Conservation (phyloP, 345 rosid genomes). For the Heritiera fomes region DNA sequence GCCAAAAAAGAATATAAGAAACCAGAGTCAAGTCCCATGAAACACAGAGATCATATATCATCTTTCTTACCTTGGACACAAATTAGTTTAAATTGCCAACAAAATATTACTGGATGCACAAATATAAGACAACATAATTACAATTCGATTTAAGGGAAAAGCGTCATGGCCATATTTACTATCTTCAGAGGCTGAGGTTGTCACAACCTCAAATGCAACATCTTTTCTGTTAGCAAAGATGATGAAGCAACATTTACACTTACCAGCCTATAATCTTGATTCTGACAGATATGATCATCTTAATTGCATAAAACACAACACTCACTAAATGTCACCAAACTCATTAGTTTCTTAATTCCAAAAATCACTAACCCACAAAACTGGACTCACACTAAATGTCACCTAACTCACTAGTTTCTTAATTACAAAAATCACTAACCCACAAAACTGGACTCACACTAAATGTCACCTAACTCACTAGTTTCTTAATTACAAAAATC, state of each 20-base stretch:
- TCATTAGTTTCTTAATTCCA: background rate
- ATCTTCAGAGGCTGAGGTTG: no score
- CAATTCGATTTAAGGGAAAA: no score
- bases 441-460: background rate
- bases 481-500: no score
- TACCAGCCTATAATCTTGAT: background rate
- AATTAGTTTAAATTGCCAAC: background rate
- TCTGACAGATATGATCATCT: background rate
- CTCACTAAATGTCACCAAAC: background rate
- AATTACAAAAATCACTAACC: background rate
- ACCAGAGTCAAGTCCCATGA: background rate
- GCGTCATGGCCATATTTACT: no score
- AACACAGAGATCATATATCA: background rate
- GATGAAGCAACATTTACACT: background rate
- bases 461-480: background rate
- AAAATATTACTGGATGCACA: background rate
- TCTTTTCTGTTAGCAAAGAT: background rate
- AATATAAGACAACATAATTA: background rate
- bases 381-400: background rate
- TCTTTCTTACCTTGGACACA: background rate
- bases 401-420: background rate
- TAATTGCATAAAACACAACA: background rate
- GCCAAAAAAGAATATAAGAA: background rate
- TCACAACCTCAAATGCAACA: background rate
- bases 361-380: background rate